A percentile compares a stretch with the other conserved stretches of the same genome.
Conservation (phyloP, 495 filamentous ascomycete genomes). For the Glonium stellatum region DNA sequence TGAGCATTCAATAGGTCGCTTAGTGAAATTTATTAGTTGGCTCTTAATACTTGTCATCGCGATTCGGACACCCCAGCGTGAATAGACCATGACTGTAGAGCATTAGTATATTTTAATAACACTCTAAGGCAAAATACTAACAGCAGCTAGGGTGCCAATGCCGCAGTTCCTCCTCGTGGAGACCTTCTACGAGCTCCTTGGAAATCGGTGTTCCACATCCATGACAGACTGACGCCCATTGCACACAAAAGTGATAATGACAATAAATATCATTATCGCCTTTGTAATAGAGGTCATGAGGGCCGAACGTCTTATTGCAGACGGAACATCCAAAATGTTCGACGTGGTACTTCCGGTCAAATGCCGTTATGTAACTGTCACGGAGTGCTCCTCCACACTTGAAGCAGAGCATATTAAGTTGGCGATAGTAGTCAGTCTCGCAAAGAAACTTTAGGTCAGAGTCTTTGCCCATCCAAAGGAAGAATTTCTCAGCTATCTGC, state of each 20-base stretch:
- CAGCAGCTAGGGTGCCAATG: not conserved
- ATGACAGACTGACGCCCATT: not conserved
- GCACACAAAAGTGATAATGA: not conserved
- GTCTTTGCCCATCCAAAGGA: not conserved
- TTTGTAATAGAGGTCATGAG: not conserved
- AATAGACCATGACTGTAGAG: not conserved
- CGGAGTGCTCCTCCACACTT: slow-evolving; percentile 80
- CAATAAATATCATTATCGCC: not conserved
- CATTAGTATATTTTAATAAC: no score
- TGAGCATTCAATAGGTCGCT: not conserved
- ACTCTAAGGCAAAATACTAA: no score
- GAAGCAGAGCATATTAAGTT: slow-evolving; percentile 73
- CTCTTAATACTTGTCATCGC: not conserved
- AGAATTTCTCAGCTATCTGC: not conserved
- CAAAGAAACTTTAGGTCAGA: slow-evolving; percentile 75
- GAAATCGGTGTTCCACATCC: not conserved
- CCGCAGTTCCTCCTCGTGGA: not conserved
- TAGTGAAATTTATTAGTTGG: not conserved
- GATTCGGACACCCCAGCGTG: not conserved
- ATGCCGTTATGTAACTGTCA: slow-evolving; percentile 84
- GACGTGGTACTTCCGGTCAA: slow-evolving; percentile 88
- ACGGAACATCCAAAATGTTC: slow-evolving; percentile 92
- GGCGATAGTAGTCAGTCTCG: slow-evolving; percentile 85
- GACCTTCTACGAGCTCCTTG: not conserved
- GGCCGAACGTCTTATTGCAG: slow-evolving; percentile 29